These are phyloP conservation scores for Cercospora sojina DNA, from an alignment of 2,329 filamentous ascomycete genomes.

Conservation along the genomic window DNA sequence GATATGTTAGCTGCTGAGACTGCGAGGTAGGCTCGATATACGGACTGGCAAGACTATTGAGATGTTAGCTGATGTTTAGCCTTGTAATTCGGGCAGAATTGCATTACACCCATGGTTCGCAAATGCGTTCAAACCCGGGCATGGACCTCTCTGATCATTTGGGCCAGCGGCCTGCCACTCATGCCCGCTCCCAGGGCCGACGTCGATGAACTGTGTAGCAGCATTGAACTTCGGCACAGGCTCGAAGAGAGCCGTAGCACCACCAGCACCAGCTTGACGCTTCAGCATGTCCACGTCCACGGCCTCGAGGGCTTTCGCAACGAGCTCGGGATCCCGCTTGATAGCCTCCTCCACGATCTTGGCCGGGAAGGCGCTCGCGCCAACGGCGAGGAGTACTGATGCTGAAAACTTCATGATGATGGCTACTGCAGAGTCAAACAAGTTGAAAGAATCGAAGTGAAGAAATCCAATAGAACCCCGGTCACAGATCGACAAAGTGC, in stretches of 20 bases:
- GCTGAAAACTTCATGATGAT: slow-evolving; percentile 18
- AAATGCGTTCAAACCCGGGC: slow-evolving; percentile 38
- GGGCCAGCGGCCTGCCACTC: slow-evolving; percentile 32
- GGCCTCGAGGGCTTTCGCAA: slow-evolving; percentile 10
- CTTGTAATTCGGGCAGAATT: not conserved
- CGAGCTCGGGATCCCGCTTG: slow-evolving; percentile 10
- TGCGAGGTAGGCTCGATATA: not conserved
- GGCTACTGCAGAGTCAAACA: not conserved
- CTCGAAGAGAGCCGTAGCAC: slow-evolving; percentile 26
- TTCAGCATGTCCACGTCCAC: slow-evolving; percentile 12
- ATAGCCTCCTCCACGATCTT: slow-evolving; percentile 13
- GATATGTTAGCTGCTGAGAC: not conserved
- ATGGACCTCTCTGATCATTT: slow-evolving; percentile 33
- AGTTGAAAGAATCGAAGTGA: not conserved
- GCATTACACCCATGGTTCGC: slow-evolving; percentile 26
- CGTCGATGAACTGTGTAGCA: slow-evolving; percentile 27
- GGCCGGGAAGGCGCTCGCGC: slow-evolving; percentile 18
- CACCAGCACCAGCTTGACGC: slow-evolving; percentile 24
- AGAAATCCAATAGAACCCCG: not conserved
- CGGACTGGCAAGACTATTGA: not conserved
- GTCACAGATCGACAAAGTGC: not conserved
- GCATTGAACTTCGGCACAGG: slow-evolving; percentile 31
- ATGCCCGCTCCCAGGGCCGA: slow-evolving; percentile 29
- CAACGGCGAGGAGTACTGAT: slow-evolving; percentile 7
- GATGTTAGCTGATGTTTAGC: not conserved